These are phyloP conservation scores for Corynascus novoguineensis DNA, from an alignment of 495 filamentous ascomycete species.

Conservation along the genomic window DNA sequence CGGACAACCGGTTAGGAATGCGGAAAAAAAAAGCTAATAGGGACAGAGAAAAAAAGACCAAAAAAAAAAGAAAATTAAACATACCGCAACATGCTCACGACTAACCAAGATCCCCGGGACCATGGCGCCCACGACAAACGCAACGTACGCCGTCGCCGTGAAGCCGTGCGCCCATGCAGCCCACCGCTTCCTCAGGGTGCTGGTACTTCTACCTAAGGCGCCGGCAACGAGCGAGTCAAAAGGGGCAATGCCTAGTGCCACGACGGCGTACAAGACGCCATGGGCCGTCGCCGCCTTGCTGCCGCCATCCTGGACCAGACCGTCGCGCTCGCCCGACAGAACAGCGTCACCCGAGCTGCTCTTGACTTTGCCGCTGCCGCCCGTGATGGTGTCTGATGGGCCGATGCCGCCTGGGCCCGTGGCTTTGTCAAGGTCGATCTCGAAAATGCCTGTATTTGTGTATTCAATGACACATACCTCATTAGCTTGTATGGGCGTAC, in stretches of 20 bases:
- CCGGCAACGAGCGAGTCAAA: slow-evolving; percentile 49
- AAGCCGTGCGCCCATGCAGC: slow-evolving; percentile 44
- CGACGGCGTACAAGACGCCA: slow-evolving; percentile 47
- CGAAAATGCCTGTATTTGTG: slow-evolving; percentile 37
- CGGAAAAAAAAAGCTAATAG: not conserved
- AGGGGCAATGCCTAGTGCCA: slow-evolving; percentile 51
- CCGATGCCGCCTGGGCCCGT: slow-evolving; percentile 32
- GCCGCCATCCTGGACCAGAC: slow-evolving; percentile 5
- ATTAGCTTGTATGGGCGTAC: no score
- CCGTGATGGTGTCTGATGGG: slow-evolving; percentile 17
- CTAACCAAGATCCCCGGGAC: slow-evolving; percentile 48
- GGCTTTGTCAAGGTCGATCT: slow-evolving; percentile 47
- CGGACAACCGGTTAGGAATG: not conserved
- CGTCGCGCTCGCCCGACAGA: no score
- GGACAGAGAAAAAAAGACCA: not conserved
- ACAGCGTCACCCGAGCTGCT: no score
- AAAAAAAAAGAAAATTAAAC: slow-evolving; percentile 10
- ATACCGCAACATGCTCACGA: slow-evolving; percentile 47
- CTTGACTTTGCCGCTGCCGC: slow-evolving; percentile 18
- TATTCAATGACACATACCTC: no score
- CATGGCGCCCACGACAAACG: slow-evolving; percentile 43
- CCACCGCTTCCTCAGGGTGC: slow-evolving; percentile 35
- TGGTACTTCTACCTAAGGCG: no score
- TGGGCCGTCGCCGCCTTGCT: slow-evolving; percentile 39
- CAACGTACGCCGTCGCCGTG: slow-evolving; percentile 41